phyloP scores from a whole-genome alignment of 2,329 filamentous ascomycete species.

The Xylaria sp. region DNA sequence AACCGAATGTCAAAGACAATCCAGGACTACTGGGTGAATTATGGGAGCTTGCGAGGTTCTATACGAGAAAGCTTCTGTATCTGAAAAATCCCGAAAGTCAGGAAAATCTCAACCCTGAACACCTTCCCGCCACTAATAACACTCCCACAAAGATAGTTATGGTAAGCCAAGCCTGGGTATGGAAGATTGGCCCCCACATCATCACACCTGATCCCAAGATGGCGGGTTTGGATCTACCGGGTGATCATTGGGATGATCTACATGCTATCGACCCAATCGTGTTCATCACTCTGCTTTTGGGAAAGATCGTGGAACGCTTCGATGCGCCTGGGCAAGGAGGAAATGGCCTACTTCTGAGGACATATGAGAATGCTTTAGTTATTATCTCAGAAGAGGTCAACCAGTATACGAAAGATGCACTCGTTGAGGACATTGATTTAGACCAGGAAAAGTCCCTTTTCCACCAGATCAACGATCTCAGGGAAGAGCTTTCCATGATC shows the following conservation, averaged over 20 bases:
- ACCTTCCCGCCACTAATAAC: no score
- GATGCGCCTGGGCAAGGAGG: not conserved
- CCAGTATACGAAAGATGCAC: not conserved
- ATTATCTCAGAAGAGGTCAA: slow-evolving; percentile 4
- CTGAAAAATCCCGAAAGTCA: no score
- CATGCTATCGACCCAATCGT: no score
- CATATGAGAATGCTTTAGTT: slow-evolving; percentile 6
- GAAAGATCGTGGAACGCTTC: not conserved
- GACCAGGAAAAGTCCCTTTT: slow-evolving; percentile 4
- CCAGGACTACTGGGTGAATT: not conserved
- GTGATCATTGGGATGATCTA: no score
- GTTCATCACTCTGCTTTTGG: no score
- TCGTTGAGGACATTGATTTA: slow-evolving; percentile 8
- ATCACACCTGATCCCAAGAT: not conserved
- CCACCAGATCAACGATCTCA: slow-evolving; percentile 13
- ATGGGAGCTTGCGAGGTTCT: not conserved
- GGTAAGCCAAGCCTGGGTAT: slow-evolving; percentile 6
- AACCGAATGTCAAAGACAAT: not conserved
- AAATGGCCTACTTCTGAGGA: not conserved
- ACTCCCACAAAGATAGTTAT: not conserved
- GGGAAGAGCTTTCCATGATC: slow-evolving; percentile 18
- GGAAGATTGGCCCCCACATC: not conserved
- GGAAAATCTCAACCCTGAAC: not conserved
- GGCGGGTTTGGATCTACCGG: no score
- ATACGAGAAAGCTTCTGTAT: not conserved